Conservation (phyloP, 257 asterid genomes). For the Henckelia pumila region DNA sequence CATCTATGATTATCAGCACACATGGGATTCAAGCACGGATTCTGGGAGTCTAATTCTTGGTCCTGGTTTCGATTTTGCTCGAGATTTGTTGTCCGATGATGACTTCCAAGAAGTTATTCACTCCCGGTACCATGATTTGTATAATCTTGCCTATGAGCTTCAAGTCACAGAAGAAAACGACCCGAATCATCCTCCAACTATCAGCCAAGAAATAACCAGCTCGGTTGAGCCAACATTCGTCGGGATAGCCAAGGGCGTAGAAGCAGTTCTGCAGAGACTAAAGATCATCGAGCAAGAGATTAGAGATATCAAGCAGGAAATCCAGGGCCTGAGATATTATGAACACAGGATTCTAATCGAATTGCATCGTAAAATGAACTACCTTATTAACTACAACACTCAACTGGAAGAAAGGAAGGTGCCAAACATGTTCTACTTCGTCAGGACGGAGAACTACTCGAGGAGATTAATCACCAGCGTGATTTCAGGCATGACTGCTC, state of each 20-base stretch:
- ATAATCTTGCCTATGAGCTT: conserved; percentile 83
- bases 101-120: conserved; percentile 88
- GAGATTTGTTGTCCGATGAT: conserved; percentile 80
- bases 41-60: conserved; percentile 55
- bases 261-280: conserved; percentile 66
- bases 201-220: conserved; percentile 41
- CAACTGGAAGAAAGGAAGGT: conserved; percentile 76
- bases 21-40: conserved; percentile 61
- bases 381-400: conserved; percentile 63
- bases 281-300: conserved; percentile 87
- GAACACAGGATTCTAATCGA: conserved; percentile 72
- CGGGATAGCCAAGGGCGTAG: conserved; percentile 88
- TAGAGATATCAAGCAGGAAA: conserved; percentile 77
- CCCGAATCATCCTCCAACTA: conserved; percentile 26
- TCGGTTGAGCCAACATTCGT: conserved; percentile 64
- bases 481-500: conserved; percentile 73
- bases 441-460: conserved; percentile 67
- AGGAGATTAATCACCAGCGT: conserved; percentile 71
- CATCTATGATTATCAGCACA: conserved; percentile 88
- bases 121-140: conserved; percentile 65
- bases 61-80: conserved; percentile 66
- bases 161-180: conserved; percentile 57
- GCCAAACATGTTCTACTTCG: conserved; percentile 80
- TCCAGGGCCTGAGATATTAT: conserved; percentile 79
- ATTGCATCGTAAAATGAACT: conserved; percentile 68